phyloP scores from a whole-genome alignment of 345 rosid species.

The Murraya paniculata region DNA sequence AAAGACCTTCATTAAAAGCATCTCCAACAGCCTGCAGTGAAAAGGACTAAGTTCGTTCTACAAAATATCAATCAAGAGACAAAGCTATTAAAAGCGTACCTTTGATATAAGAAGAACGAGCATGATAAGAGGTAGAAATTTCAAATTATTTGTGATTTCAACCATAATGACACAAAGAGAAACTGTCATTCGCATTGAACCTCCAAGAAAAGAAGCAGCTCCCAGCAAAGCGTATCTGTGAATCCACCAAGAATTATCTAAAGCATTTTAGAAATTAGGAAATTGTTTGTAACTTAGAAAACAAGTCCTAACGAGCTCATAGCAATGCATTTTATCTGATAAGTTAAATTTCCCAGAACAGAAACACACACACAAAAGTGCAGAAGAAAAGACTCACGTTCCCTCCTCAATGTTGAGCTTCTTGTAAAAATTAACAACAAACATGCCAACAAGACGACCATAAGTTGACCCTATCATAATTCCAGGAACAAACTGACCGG shows the following conservation, averaged over 20 bases:
- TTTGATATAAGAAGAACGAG: conserved; percentile 97
- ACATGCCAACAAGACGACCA: conserved; percentile 98
- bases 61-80: conserved; percentile 11
- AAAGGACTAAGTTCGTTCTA: conserved; percentile 7
- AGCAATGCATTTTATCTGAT: neutral
- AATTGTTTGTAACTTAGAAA: neutral
- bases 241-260: conserved; percentile 19
- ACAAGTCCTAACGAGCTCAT: neutral
- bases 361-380: conserved; percentile 4
- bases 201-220: conserved; percentile 99
- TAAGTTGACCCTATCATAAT: conserved; percentile 98
- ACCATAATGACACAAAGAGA: conserved; percentile 97
- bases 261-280: conserved; percentile 13
- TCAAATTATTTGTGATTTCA: conserved; percentile 93
- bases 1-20: conserved; percentile 93
- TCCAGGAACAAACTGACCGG: conserved; percentile 98
- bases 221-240: conserved; percentile 91
- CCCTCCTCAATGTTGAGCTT: conserved; percentile 98
- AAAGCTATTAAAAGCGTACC: conserved; percentile 40
- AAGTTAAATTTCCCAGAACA: neutral
- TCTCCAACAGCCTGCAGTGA: conserved; percentile 89
- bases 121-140: conserved; percentile 93
- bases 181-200: conserved; percentile 99
- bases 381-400: conserved; percentile 58
- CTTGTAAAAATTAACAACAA: conserved; percentile 83